Conservation (phyloP, 1,284 basidiomycete genomes). For the Exobasidium cylindrosporum region DNA sequence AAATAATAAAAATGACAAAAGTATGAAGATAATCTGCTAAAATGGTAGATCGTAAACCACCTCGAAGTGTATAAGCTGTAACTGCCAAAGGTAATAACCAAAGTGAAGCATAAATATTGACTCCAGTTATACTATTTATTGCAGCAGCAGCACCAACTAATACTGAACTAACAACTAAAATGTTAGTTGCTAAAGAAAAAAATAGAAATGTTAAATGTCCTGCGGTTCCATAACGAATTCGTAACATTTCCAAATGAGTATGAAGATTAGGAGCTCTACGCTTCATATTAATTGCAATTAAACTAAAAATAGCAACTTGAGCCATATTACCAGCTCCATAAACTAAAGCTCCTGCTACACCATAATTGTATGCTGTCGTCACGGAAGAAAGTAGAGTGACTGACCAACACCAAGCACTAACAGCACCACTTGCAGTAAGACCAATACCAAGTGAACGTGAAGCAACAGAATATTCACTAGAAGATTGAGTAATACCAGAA, state of each 20-base stretch:
- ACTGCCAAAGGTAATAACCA: slow-evolving; percentile 40
- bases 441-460: slow-evolving; percentile 40
- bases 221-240: slow-evolving; percentile 33
- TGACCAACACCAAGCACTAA: slow-evolving; percentile 30
- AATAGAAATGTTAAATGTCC: slow-evolving; percentile 44
- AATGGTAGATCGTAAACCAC: slow-evolving; percentile 35
- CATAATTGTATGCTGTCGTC: slow-evolving; percentile 45
- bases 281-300: slow-evolving; percentile 45
- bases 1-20: slow-evolving; percentile 45
- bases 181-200: slow-evolving; percentile 47
- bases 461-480: slow-evolving; percentile 40
- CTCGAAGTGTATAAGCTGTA: slow-evolving; percentile 40
- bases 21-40: slow-evolving; percentile 48
- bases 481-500: slow-evolving; percentile 29
- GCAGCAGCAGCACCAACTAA: slow-evolving; percentile 39
- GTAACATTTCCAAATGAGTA: slow-evolving; percentile 44
- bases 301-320: slow-evolving; percentile 41
- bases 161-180: slow-evolving; percentile 39
- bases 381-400: slow-evolving; percentile 37
- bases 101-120: slow-evolving; percentile 37
- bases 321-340: slow-evolving; percentile 42
- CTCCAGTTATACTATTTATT: slow-evolving; percentile 42
- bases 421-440: slow-evolving; percentile 41
- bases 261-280: slow-evolving; percentile 38
- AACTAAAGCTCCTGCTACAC: slow-evolving; percentile 43